Percentiles rank a stretch among this genome's conserved stretches.
phyloP scores from a whole-genome alignment of 2,329 filamentous ascomycete genomes.

The Monilinia vaccinii-corymbosi region DNA sequence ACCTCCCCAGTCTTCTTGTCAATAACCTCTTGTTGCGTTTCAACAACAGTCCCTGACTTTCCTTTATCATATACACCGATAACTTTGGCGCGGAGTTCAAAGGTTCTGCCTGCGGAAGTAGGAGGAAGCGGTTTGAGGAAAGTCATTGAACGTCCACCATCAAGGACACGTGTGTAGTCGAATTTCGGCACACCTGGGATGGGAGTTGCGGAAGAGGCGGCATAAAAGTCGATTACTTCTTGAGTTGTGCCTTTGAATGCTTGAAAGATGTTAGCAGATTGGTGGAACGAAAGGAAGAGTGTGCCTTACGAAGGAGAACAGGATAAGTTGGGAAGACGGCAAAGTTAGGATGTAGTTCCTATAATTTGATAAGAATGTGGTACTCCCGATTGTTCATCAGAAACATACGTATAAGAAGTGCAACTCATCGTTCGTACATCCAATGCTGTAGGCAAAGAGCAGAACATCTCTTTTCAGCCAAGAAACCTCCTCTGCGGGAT shows the following conservation, averaged over 20 bases:
- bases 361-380: background rate
- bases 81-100: conserved; percentile 55
- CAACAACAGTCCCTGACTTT: conserved; percentile 57
- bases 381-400: background rate
- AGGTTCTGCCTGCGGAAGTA: conserved; percentile 49
- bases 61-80: conserved; percentile 67
- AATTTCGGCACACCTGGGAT: conserved; percentile 60
- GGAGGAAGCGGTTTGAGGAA: conserved; percentile 56
- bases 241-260: conserved; percentile 58
- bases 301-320: conserved; percentile 21
- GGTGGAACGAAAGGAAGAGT: background rate
- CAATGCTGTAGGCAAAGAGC: conserved; percentile 86
- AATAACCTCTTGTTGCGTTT: conserved; percentile 56
- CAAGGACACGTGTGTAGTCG: conserved; percentile 52
- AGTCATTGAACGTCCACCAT: conserved; percentile 57
- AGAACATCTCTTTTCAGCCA: conserved; percentile 85
- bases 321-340: conserved; percentile 68
- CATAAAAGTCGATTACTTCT: conserved; percentile 65
- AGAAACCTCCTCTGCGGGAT: conserved; percentile 62
- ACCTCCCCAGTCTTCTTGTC: conserved; percentile 49
- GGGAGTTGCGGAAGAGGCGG: conserved; percentile 39
- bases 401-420: conserved; percentile 77
- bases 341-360: conserved; percentile 86
- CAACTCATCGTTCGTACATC: conserved; percentile 72
- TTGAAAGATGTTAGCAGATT: conserved; percentile 21